Conservation (phyloP, 2,329 filamentous ascomycete genomes). For the Davidsoniella neocaledoniae region DNA sequence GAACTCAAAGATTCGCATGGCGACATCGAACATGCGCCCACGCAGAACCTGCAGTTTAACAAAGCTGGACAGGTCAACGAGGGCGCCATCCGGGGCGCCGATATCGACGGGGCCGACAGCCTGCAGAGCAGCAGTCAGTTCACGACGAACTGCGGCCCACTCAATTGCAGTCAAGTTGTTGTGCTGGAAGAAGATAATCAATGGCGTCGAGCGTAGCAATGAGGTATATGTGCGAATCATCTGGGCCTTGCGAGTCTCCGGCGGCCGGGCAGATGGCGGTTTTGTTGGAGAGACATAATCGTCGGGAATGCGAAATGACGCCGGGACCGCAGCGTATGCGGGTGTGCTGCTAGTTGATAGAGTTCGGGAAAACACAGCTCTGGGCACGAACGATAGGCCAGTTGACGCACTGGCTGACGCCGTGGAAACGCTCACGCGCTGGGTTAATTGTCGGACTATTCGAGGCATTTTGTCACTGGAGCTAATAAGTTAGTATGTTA, state of each 20-base stretch:
- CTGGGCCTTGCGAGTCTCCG: conserved; percentile 81
- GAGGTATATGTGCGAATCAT: conserved; percentile 75
- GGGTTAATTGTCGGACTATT: conserved; percentile 10
- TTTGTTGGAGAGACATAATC: conserved; percentile 50
- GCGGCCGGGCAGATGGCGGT: conserved; percentile 71
- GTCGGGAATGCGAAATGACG: conserved; percentile 23
- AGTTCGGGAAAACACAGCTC: background rate
- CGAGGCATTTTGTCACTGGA: conserved; percentile 7
- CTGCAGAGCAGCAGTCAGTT: conserved; percentile 27
- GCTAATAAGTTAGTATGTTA: background rate
- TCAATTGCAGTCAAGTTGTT: conserved; percentile 55
- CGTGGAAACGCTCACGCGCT: conserved; percentile 1
- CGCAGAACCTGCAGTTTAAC: conserved; percentile 72
- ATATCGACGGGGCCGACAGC: conserved; percentile 19
- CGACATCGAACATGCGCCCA: conserved; percentile 75
- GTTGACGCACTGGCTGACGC: background rate
- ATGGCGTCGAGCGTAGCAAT: conserved; percentile 64
- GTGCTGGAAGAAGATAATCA: conserved; percentile 69
- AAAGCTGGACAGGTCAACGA: conserved; percentile 34
- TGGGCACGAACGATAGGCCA: background rate
- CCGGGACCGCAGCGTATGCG: conserved; percentile 17
- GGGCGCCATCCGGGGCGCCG: conserved; percentile 20
- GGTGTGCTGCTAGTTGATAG: conserved; percentile 2
- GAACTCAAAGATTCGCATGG: conserved; percentile 74
- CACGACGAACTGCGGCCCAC: conserved; percentile 28